phyloP scores from a whole-genome alignment of 495 filamentous ascomycete genomes.

The Achaetomiella virescens region DNA sequence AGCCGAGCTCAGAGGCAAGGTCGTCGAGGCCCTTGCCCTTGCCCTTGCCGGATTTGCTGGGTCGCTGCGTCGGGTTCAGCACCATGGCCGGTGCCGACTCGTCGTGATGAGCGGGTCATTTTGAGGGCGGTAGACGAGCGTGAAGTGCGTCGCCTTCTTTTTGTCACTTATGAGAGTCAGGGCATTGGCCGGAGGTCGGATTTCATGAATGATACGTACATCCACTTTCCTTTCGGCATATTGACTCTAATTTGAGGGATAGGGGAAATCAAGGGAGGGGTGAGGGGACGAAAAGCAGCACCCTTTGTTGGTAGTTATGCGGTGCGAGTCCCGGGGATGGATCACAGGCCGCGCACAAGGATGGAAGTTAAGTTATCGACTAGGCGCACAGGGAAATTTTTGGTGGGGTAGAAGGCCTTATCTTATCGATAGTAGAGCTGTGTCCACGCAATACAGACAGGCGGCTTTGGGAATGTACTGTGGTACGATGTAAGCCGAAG shows the following conservation, averaged over 20 bases:
- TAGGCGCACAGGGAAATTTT: slow-evolving; percentile 30
- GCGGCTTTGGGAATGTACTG: too few species aligned
- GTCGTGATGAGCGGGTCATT: slow-evolving; percentile 95
- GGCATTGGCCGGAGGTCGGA: neutral
- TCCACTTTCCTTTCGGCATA: slow-evolving; percentile 85
- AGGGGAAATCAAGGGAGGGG: neutral
- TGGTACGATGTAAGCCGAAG: too few species aligned
- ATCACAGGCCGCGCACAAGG: neutral
- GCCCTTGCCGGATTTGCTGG: slow-evolving; percentile 29
- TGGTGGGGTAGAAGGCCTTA: slow-evolving; percentile 38
- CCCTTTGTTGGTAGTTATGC: neutral
- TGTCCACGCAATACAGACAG: neutral
- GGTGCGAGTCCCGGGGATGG: neutral
- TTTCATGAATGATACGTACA: slow-evolving; percentile 53
- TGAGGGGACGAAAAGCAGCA: too few species aligned
- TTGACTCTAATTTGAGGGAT: slow-evolving; percentile 22
- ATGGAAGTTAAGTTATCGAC: neutral
- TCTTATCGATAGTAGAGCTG: slow-evolving; percentile 25
- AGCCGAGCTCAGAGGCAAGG: slow-evolving; percentile 70
- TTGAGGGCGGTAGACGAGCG: slow-evolving; percentile 91
- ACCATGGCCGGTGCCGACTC: slow-evolving; percentile 73
- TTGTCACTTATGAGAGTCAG: slow-evolving; percentile 62
- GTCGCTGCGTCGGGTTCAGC: slow-evolving; percentile 50
- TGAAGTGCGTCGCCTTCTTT: slow-evolving; percentile 85
- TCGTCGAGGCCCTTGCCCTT: slow-evolving; percentile 61